These are phyloP conservation scores for Euclidium syriacum DNA, from an alignment of 345 rosid genomes.

Conservation along the genomic window DNA sequence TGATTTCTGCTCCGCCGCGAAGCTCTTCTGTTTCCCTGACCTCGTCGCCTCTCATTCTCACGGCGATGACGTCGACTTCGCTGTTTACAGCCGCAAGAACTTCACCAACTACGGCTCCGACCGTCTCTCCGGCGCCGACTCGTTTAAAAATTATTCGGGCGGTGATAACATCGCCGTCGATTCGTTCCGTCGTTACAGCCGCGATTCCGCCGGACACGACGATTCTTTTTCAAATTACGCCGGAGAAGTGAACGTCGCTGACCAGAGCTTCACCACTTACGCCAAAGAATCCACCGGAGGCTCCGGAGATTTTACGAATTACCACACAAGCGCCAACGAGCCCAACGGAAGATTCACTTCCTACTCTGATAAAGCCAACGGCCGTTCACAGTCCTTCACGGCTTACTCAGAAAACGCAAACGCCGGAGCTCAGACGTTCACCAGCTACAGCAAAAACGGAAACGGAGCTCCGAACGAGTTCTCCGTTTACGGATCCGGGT, in stretches of 20 bases:
- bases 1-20: slow-evolving; percentile 71
- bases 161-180: slow-evolving; percentile 37
- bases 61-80: slow-evolving; percentile 45
- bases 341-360: slow-evolving; percentile 57
- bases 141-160: slow-evolving; percentile 55
- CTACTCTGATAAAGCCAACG: slow-evolving; percentile 51
- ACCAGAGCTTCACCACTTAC: slow-evolving; percentile 72
- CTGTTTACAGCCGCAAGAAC: slow-evolving; percentile 44
- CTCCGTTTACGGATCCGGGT: slow-evolving; percentile 46
- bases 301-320: slow-evolving; percentile 46
- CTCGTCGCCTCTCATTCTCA: slow-evolving; percentile 34
- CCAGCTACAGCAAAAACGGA: slow-evolving; percentile 64
- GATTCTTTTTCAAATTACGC: slow-evolving; percentile 46
- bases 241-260: slow-evolving; percentile 45
- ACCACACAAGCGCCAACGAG: slow-evolving; percentile 50
- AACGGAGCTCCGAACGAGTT: slow-evolving; percentile 59
- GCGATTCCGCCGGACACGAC: slow-evolving; percentile 42
- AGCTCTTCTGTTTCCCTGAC: slow-evolving; percentile 76
- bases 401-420: slow-evolving; percentile 46
- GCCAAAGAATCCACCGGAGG: slow-evolving; percentile 65
- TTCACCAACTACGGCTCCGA: slow-evolving; percentile 69
- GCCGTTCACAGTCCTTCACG: slow-evolving; percentile 47
- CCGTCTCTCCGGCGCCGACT: slow-evolving; percentile 44
- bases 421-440: slow-evolving; percentile 53
- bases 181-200: slow-evolving; percentile 60